These are phyloP conservation scores for Penicillium thymicola DNA, from an alignment of 2,329 filamentous ascomycete species.

Conservation along the genomic window DNA sequence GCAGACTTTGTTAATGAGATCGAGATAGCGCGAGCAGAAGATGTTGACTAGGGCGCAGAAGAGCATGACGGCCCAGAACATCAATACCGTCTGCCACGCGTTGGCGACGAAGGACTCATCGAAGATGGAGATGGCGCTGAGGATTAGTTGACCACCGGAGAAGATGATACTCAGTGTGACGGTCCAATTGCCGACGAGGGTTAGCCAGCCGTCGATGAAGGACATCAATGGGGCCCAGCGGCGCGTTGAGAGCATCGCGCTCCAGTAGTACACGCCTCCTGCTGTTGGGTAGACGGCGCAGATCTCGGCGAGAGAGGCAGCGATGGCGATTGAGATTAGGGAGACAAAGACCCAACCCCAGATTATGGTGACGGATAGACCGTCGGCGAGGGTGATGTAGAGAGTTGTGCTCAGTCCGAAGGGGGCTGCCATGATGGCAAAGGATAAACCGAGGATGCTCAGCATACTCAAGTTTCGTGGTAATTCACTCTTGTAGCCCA, in stretches of 20 bases:
- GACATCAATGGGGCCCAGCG: conserved; percentile 65
- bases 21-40: conserved; percentile 60
- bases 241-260: conserved; percentile 63
- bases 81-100: conserved; percentile 66
- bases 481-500: conserved; percentile 67
- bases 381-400: conserved; percentile 65
- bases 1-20: conserved; percentile 69
- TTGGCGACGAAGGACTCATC: conserved; percentile 66
- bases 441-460: conserved; percentile 66
- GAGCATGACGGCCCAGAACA: conserved; percentile 69
- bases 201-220: conserved; percentile 70
- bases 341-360: conserved; percentile 69
- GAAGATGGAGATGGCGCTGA: conserved; percentile 67
- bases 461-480: conserved; percentile 67
- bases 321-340: conserved; percentile 61
- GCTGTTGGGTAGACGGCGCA: conserved; percentile 67
- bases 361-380: conserved; percentile 65
- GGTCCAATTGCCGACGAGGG: conserved; percentile 71
- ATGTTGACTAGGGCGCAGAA: conserved; percentile 64
- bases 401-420: conserved; percentile 67
- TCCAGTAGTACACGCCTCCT: conserved; percentile 69
- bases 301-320: conserved; percentile 66
- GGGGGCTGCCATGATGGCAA: conserved; percentile 72
- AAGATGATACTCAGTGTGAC: conserved; percentile 67
- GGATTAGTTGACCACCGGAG: conserved; percentile 65